phyloP scores from a whole-genome alignment of 2,329 filamentous ascomycete species.

The Ceratocystis lukuohia region DNA sequence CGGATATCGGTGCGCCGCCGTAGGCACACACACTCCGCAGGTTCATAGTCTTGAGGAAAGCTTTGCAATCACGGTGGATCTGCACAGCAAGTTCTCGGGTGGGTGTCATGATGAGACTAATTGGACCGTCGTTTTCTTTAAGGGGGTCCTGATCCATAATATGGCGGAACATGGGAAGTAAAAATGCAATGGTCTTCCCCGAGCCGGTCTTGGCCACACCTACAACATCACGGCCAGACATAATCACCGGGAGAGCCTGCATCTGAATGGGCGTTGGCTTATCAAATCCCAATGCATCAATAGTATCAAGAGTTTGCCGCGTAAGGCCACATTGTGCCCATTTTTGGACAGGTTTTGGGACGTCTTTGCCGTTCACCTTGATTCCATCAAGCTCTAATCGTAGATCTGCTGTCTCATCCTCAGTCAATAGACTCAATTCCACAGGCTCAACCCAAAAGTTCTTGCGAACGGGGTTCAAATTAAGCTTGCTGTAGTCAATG shows the following conservation, averaged over 20 bases:
- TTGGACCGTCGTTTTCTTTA: slow-evolving; percentile 71
- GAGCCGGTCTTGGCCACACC: slow-evolving; percentile 96
- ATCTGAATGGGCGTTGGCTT: slow-evolving; percentile 88
- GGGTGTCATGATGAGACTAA: slow-evolving; percentile 82
- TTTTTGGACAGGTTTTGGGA: slow-evolving; percentile 87
- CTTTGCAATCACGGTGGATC: slow-evolving; percentile 88
- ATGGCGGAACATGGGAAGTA: slow-evolving; percentile 94
- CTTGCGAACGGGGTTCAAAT: slow-evolving; percentile 77
- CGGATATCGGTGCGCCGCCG: slow-evolving; percentile 88
- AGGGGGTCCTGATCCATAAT: slow-evolving; percentile 85
- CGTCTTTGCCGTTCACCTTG: slow-evolving; percentile 76
- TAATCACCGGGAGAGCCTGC: slow-evolving; percentile 86
- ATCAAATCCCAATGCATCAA: slow-evolving; percentile 69
- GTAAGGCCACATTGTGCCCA: slow-evolving; percentile 93
- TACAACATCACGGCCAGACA: slow-evolving; percentile 91
- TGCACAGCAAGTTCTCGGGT: slow-evolving; percentile 89
- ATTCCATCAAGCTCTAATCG: slow-evolving; percentile 87
- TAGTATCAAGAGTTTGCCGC: slow-evolving; percentile 72
- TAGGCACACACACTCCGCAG: slow-evolving; percentile 85
- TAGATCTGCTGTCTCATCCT: slow-evolving; percentile 69
- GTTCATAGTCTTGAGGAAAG: slow-evolving; percentile 76
- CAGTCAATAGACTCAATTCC: slow-evolving; percentile 69
- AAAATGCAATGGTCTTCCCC: slow-evolving; percentile 90
- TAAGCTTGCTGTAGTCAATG: slow-evolving; percentile 74
- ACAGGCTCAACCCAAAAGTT: slow-evolving; percentile 87